These are phyloP conservation scores for Dactylellina parvicollis DNA, from an alignment of 2,329 filamentous ascomycete species.

Conservation along the genomic window DNA sequence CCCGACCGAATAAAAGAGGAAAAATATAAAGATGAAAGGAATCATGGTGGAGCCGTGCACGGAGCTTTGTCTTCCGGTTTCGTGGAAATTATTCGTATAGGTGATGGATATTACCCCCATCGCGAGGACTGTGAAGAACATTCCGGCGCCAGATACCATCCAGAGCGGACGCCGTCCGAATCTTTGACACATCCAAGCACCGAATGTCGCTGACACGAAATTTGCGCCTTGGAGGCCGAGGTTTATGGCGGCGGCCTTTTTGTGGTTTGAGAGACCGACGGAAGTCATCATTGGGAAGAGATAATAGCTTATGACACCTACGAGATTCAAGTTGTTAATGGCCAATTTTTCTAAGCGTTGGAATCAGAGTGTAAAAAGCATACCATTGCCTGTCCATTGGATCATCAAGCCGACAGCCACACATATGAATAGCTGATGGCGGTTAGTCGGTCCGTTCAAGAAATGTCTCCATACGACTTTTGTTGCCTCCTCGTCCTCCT, in stretches of 20 bases:
- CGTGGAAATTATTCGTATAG: constrained; percentile 64
- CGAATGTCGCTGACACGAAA: not conserved
- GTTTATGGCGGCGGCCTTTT: not conserved
- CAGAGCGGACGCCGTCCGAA: constrained; percentile 68
- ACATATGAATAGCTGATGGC: constrained; percentile 5
- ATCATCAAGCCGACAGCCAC: constrained; percentile 18
- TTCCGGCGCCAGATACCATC: constrained; percentile 65
- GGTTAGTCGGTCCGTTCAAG: not conserved
- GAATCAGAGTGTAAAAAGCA: not conserved
- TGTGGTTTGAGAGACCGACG: not conserved
- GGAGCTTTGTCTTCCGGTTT: constrained; percentile 62
- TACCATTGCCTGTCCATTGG: constrained; percentile 42
- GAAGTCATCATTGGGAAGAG: constrained; percentile 14
- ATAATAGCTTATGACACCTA: constrained; percentile 31
- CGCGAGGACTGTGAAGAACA: constrained; percentile 65
- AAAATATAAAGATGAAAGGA: constrained; percentile 70
- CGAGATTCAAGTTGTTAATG: too few relatives aligned
- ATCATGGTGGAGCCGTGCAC: constrained; percentile 63
- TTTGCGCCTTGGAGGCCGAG: constrained; percentile 21
- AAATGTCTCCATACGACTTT: constrained; percentile 2
- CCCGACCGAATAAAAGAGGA: constrained; percentile 70
- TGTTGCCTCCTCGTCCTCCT: not conserved
- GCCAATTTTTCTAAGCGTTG: not conserved
- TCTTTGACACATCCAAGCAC: constrained; percentile 59
- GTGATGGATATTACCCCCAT: constrained; percentile 68